Percentiles rank a stretch among this genome's conserved stretches.
Conservation (phyloP, 805 yeast species). For the Wickerhamomyces canadensis region DNA sequence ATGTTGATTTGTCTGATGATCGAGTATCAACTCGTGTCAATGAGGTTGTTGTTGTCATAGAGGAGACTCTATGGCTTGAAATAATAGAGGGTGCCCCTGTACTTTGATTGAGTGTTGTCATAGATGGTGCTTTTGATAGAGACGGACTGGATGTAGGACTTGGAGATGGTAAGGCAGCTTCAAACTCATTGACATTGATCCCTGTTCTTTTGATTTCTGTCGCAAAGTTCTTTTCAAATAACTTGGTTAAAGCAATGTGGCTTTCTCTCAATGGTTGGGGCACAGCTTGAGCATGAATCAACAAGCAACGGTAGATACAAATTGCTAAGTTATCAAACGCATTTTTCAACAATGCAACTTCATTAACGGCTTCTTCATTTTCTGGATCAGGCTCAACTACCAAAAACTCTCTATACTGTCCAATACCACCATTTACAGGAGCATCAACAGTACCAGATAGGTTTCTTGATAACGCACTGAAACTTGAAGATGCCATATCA, state of each 20-base stretch:
- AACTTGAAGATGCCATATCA: slow-evolving; percentile 40
- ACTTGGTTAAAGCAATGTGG: slow-evolving; percentile 57
- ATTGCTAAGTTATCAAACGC: slow-evolving; percentile 66
- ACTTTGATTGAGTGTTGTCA: slow-evolving; percentile 5
- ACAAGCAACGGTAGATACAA: slow-evolving; percentile 60
- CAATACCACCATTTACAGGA: slow-evolving; percentile 90
- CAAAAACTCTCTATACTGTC: slow-evolving; percentile 71
- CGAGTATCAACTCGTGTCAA: slow-evolving; percentile 23
- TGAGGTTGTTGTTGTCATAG: slow-evolving; percentile 3
- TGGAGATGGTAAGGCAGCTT: slow-evolving; percentile 13
- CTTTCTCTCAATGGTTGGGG: slow-evolving; percentile 50
- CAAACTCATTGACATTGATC: slow-evolving; percentile 23
- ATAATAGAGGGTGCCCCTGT: no score
- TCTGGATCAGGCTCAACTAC: slow-evolving; percentile 28
- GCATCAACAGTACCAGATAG: slow-evolving; percentile 85
- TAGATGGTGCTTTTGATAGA: slow-evolving; percentile 15
- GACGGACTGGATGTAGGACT: slow-evolving; percentile 6
- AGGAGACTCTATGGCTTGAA: slow-evolving; percentile 1
- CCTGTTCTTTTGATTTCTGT: slow-evolving; percentile 47
- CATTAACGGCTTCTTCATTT: slow-evolving; percentile 23
- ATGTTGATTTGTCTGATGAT: slow-evolving; percentile 23
- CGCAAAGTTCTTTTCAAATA: slow-evolving; percentile 63
- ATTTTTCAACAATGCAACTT: slow-evolving; percentile 23
- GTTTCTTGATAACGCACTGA: slow-evolving; percentile 63
- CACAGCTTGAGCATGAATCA: slow-evolving; percentile 62